Evolutionary conservation across 371 early-diverging fungal species (phyloP), one percentile per base, ranked within the genome.

Genomic region (Apophysomyces variabilis): DNA sequence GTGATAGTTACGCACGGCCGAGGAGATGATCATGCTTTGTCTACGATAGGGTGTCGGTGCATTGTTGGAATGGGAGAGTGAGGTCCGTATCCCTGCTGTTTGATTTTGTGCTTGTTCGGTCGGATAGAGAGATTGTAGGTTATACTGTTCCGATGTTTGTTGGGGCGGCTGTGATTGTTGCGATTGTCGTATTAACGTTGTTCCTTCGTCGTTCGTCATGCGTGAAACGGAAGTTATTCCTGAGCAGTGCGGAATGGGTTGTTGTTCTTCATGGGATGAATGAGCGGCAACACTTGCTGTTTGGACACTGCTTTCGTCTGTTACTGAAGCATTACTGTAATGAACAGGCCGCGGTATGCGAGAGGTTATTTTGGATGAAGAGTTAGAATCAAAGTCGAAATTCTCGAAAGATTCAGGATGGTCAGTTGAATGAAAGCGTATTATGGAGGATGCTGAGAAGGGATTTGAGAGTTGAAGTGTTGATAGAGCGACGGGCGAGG

Each of bases 1-100:
- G 57, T 79, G 58, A 54, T 82, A 82, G 60, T 82, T 71, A 16
- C 66, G 56, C 21, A 26, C 54, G 5, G 54, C 21, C 21, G 54
- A 21, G 9, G 54, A 50, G 4, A 50, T 9, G 21, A 21, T 21
- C 21, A 21, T 50, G 54, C 54, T 50, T 50, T 50, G 21, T 50
- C 54, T 50, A 50, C 21, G 54, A 21, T 21, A 50, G 9, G 16
- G 54, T 1, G 21, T 21, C 18, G 54, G 21, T 9, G 21, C 7
- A 32, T 41, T 1, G 13, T 41, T 41, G 8, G 54, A 21, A 21
- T 7, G 5, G 21, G 54, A 5, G 54, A 7, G 7, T 50, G 54
- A 18, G 9, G 16, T 26, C n/a, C 54, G 21, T 21, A 21, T 50
- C 21, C 5, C 54, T 50, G 54, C 21, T 21, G 54, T 21, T 26